phyloP scores from a whole-genome alignment of 768 basidiomycete genomes.

The Rhodotorula paludigena region DNA sequence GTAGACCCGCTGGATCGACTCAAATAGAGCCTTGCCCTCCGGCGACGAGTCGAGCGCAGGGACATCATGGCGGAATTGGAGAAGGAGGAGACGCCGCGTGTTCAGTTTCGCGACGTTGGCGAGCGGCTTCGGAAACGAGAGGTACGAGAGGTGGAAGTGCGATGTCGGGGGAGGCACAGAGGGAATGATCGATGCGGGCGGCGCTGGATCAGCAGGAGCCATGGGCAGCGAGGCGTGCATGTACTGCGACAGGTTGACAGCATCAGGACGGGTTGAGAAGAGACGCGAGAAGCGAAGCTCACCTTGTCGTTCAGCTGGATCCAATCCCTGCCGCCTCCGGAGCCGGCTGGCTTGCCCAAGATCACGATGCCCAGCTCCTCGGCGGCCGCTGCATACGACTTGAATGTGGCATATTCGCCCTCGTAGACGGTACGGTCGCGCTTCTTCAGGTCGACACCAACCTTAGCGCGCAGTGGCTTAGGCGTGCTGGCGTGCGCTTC shows the following conservation, averaged over 20 bases:
- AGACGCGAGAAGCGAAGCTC: too few species aligned
- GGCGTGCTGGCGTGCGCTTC: fast-evolving
- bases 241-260: too few species aligned
- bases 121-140: neutral
- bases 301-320: too few species aligned
- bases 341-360: too few species aligned
- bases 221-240: too few species aligned
- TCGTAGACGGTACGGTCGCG: neutral
- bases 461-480: neutral
- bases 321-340: too few species aligned
- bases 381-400: too few species aligned
- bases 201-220: neutral
- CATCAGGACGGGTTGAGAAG: too few species aligned
- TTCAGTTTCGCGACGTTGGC: neutral
- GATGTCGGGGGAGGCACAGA: neutral
- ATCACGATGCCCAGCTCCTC: too few species aligned
- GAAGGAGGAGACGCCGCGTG: neutral
- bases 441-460: neutral
- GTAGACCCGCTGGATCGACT: neutral
- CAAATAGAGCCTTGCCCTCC: too few species aligned
- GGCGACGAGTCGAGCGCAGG: too few species aligned
- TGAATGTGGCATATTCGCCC: too few species aligned
- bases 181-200: neutral
- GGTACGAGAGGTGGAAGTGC: slow-evolving; percentile 6
- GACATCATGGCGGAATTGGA: neutral